Percentiles rank a stretch among this genome's conserved stretches.
Conservation (phyloP, 1,284 basidiomycete genomes). For the Sutorius eximius region DNA sequence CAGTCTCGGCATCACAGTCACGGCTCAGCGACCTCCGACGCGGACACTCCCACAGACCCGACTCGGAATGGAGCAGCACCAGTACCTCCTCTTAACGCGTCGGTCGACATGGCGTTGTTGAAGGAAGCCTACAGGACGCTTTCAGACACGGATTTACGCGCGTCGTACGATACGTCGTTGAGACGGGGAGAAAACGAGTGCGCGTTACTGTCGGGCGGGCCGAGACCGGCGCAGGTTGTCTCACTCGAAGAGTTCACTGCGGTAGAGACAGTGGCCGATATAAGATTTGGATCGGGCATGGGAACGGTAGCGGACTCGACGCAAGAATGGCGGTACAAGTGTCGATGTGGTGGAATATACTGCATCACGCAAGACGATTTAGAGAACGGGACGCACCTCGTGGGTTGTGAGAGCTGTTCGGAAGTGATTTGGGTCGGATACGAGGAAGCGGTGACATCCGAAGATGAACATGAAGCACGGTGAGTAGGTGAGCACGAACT, state of each 20-base stretch:
- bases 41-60: conserved; percentile 1
- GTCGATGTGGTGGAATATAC: conserved; percentile 71
- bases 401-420: conserved; percentile 70
- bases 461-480: not conserved
- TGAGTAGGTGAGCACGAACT: not conserved
- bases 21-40: not conserved
- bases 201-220: conserved; percentile 29
- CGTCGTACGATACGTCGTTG: conserved; percentile 47
- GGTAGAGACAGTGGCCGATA: not conserved
- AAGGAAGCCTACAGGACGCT: conserved; percentile 63
- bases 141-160: conserved; percentile 39
- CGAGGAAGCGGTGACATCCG: conserved; percentile 40
- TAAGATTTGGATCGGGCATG: conserved; percentile 7
- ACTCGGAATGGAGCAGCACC: not conserved
- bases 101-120: conserved; percentile 52
- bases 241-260: conserved; percentile 69
- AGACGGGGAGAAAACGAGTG: conserved; percentile 2
- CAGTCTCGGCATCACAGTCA: conserved; percentile 17
- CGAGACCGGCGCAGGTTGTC: conserved; percentile 72
- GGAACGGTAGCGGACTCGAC: not conserved
- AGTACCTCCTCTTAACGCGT: not conserved
- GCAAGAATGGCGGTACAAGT: conserved; percentile 53
- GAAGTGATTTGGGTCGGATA: conserved; percentile 80
- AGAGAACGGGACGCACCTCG: conserved; percentile 64
- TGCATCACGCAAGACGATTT: conserved; percentile 55